Evolutionary conservation across 495 filamentous ascomycete genomes (phyloP).

Genomic region (Annulohypoxylon maeteangense): DNA sequence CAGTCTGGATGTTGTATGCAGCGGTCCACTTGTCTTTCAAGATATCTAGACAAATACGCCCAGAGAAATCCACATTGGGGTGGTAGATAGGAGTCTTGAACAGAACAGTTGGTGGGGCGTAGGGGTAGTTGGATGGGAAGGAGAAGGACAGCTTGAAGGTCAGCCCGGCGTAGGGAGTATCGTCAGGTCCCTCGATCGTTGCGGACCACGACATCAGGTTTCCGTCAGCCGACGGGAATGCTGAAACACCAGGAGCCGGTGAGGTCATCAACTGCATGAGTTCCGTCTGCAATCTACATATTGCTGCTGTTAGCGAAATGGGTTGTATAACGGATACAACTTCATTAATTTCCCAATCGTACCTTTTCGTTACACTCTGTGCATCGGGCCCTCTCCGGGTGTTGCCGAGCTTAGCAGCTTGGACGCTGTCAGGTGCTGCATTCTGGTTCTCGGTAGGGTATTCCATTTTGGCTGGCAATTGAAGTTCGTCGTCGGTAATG

Average conservation of each 20-base stretch:
- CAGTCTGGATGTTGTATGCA: slow-evolving; percentile 92
- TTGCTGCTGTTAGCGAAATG: slow-evolving; percentile 26
- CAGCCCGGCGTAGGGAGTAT: slow-evolving; percentile 88
- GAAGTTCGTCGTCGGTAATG: slow-evolving; percentile 12
- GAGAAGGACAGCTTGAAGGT: slow-evolving; percentile 93
- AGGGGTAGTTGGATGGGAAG: slow-evolving; percentile 94
- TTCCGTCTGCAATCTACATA: slow-evolving; percentile 88
- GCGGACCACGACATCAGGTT: slow-evolving; percentile 93
- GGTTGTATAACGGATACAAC: not conserved
- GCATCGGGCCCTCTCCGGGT: slow-evolving; percentile 67
- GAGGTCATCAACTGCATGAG: slow-evolving; percentile 98
- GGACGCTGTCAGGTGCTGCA: slow-evolving; percentile 68
- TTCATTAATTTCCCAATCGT: slow-evolving; percentile 18
- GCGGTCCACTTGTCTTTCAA: slow-evolving; percentile 97
- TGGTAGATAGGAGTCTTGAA: slow-evolving; percentile 96
- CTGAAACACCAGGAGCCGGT: slow-evolving; percentile 90
- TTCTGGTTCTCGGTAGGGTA: slow-evolving; percentile 77
- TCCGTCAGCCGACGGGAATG: slow-evolving; percentile 90
- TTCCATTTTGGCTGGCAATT: slow-evolving; percentile 60
- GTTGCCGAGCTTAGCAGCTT: slow-evolving; percentile 67
- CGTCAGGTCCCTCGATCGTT: slow-evolving; percentile 90
- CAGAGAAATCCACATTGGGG: slow-evolving; percentile 92
- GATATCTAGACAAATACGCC: slow-evolving; percentile 94
- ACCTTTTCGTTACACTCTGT: slow-evolving; percentile 85
- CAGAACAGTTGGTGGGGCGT: slow-evolving; percentile 89